phyloP scores from a whole-genome alignment of 176 grass and related monocot species.

The Poa annua region DNA sequence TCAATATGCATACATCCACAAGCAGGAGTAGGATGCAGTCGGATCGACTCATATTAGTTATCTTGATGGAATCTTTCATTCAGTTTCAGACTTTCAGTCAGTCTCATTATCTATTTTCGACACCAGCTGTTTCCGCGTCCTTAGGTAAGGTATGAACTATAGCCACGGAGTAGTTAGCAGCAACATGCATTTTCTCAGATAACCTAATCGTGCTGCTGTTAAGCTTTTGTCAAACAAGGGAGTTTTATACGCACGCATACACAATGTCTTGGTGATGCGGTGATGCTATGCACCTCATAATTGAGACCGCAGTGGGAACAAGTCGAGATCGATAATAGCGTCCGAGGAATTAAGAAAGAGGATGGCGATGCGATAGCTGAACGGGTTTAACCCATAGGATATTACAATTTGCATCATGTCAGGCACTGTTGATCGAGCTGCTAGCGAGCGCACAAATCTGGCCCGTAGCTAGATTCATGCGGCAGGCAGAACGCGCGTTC shows the following conservation, averaged over 20 bases:
- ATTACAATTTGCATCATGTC: constrained; percentile 2
- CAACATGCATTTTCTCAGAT: not conserved
- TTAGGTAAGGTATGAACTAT: constrained; percentile 1
- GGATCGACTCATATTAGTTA: not conserved
- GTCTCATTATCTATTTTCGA: constrained; percentile 34
- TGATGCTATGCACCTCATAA: constrained; percentile 37
- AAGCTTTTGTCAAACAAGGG: constrained; percentile 40
- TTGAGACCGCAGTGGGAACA: constrained; percentile 45
- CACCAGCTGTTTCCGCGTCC: constrained; percentile 49
- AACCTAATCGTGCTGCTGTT: constrained; percentile 26
- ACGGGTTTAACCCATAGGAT: not conserved
- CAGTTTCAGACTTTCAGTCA: not conserved
- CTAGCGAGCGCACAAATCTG: not conserved
- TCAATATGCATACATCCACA: not conserved
- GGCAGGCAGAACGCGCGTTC: not conserved
- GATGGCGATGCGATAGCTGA: constrained; percentile 42
- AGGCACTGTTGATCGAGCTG: constrained; percentile 8
- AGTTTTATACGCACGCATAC: constrained; percentile 18
- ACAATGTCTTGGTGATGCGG: constrained; percentile 18
- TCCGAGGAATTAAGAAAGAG: constrained; percentile 41
- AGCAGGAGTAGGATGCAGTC: too few species aligned
- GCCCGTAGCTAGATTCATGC: not conserved
- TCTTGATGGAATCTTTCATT: constrained; percentile 1
- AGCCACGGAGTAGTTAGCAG: not conserved
- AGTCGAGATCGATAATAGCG: constrained; percentile 28